phyloP scores from a whole-genome alignment of 2,329 filamentous ascomycete genomes.

The Zymoseptoria tritici region DNA sequence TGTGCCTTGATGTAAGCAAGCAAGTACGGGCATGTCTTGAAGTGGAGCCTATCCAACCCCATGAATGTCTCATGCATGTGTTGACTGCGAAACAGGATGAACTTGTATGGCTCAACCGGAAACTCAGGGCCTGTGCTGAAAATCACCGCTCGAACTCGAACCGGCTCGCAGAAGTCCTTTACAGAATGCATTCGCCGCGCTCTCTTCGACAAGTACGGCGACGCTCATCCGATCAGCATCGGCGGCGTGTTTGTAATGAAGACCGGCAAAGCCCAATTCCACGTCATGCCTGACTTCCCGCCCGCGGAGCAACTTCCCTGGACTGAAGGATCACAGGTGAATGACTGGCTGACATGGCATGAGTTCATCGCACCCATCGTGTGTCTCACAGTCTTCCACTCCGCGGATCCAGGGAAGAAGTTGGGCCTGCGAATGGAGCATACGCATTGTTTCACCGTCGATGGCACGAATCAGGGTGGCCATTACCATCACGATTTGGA shows the following conservation, averaged over 20 bases:
- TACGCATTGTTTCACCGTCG: conserved; percentile 25
- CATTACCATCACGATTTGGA: conserved; percentile 27
- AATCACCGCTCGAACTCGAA: conserved; percentile 20
- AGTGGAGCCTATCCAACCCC: too few relatives aligned
- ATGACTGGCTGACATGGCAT: conserved; percentile 26
- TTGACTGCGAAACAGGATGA: conserved; percentile 9
- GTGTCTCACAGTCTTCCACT: conserved; percentile 25
- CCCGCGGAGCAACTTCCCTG: conserved; percentile 18
- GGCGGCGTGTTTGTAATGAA: conserved; percentile 26
- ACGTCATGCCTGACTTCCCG: conserved; percentile 28
- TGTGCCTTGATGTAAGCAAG: conserved; percentile 22
- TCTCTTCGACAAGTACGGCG: conserved; percentile 17
- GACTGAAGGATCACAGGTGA: conserved; percentile 19
- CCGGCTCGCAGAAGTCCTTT: conserved; percentile 20
- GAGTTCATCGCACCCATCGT: conserved; percentile 26
- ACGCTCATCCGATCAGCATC: conserved; percentile 18
- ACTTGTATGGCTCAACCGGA: conserved; percentile 23
- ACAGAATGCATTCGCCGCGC: conserved; percentile 23
- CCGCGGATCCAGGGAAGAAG: conserved; percentile 21
- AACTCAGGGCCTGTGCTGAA: conserved; percentile 22
- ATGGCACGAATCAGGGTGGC: conserved; percentile 21
- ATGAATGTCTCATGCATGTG: too few relatives aligned
- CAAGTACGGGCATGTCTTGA: too few relatives aligned
- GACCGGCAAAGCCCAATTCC: conserved; percentile 21
- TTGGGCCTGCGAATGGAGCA: conserved; percentile 28